These are phyloP conservation scores for Pseudoscleropodium purum DNA, from an alignment of 225 moss, liverwort and hornwort genomes.

Conservation along the genomic window DNA sequence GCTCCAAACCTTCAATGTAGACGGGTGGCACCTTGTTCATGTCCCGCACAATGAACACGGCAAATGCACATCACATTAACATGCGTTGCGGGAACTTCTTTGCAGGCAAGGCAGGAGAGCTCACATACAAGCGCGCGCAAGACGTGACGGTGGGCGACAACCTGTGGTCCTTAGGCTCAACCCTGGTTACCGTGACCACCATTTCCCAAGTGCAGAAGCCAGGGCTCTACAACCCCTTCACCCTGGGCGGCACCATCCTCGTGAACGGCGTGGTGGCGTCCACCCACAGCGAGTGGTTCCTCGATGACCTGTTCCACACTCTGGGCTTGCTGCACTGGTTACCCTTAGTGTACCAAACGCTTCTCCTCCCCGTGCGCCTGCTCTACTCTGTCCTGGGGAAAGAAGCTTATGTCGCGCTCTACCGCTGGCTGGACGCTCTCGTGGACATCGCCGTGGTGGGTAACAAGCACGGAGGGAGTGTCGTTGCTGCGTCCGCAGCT, in stretches of 20 bases:
- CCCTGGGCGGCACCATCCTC: constrained; percentile 15
- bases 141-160: constrained; percentile 9
- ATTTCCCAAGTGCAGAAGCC: neutral
- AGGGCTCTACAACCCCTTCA: constrained; percentile 31
- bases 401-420: neutral
- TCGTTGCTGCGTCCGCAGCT: neutral
- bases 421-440: neutral
- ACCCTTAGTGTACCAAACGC: neutral
- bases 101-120: neutral
- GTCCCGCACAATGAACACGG: no score
- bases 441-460: neutral
- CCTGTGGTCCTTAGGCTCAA: neutral
- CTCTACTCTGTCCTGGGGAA: neutral
- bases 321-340: constrained; percentile 5
- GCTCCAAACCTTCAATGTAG: neutral
- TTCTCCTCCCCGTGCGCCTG: constrained; percentile 8
- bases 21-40: neutral
- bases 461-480: neutral
- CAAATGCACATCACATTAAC: neutral
- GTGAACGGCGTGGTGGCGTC: constrained; percentile 24
- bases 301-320: constrained; percentile 5
- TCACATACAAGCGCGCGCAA: constrained; percentile 8
- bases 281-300: constrained; percentile 30
- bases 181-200: neutral
- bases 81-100: neutral